Evolutionary conservation across 1,284 basidiomycete species (phyloP).

Genomic region (Microbotryomycetes sp.): DNA sequence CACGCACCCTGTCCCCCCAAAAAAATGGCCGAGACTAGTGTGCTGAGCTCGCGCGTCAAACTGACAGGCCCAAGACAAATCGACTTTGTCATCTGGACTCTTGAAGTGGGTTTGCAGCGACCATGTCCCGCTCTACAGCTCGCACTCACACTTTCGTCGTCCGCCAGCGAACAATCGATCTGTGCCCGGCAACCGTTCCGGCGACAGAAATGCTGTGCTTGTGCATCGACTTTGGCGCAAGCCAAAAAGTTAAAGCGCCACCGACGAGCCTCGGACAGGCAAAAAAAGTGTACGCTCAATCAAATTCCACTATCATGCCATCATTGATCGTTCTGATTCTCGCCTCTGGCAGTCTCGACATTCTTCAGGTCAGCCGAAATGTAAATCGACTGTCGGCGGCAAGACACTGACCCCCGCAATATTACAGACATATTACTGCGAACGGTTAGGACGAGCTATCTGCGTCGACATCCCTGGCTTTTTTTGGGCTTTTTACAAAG

Average conservation of each 20-base stretch:
- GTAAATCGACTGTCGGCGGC: neutral
- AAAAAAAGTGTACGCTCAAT: constrained; percentile 27
- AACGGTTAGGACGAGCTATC: constrained; percentile 41
- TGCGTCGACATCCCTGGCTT: constrained; percentile 38
- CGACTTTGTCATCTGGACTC: constrained; percentile 43
- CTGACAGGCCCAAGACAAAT: constrained; percentile 40
- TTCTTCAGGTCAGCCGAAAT: neutral
- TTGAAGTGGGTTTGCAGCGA: constrained; percentile 37
- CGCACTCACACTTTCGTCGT: constrained; percentile 5
- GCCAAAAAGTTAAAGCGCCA: constrained; percentile 24
- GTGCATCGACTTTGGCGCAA: constrained; percentile 36
- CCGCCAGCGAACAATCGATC: constrained; percentile 41
- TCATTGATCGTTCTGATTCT: neutral
- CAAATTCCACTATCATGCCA: neutral
- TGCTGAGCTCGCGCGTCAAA: too few relatives aligned
- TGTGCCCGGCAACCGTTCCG: constrained; percentile 30
- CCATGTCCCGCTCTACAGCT: neutral
- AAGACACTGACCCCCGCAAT: constrained; percentile 21
- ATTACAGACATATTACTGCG: constrained; percentile 38
- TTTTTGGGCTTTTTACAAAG: constrained; percentile 28
- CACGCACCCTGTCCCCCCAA: neutral
- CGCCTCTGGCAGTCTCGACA: neutral
- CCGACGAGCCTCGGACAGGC: constrained; percentile 34
- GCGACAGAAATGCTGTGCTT: constrained; percentile 29
- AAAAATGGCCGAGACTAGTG: constrained; percentile 17